phyloP scores from a whole-genome alignment of 2,329 filamentous ascomycete genomes.

The Nigrospora sphaerica region DNA sequence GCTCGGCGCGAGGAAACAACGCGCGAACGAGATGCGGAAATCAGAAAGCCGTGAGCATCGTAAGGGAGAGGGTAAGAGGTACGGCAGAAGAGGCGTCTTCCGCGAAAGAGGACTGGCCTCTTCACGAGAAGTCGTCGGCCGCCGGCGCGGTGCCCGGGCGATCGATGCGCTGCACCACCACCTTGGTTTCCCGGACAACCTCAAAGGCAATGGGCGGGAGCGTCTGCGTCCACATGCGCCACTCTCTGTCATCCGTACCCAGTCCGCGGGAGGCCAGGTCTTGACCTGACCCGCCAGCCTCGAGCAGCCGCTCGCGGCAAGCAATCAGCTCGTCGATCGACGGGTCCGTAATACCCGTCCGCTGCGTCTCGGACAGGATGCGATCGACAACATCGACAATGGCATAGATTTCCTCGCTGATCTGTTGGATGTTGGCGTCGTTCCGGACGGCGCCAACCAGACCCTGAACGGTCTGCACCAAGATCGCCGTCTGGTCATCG shows the following conservation, averaged over 20 bases:
- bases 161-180: constrained; percentile 48
- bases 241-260: constrained; percentile 45
- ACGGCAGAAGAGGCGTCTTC: neutral
- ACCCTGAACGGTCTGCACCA: constrained; percentile 77
- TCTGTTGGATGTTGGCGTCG: constrained; percentile 54
- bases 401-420: constrained; percentile 62
- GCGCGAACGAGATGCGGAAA: constrained; percentile 1
- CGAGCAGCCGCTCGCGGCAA: constrained; percentile 59
- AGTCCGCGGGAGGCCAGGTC: constrained; percentile 47
- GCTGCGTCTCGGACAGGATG: constrained; percentile 60
- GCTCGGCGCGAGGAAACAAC: neutral
- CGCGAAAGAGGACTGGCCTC: neutral
- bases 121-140: constrained; percentile 41
- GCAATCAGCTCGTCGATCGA: constrained; percentile 51
- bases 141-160: constrained; percentile 25
- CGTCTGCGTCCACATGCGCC: constrained; percentile 60
- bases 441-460: constrained; percentile 66
- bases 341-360: constrained; percentile 42
- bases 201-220: constrained; percentile 82
- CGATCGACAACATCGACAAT: constrained; percentile 66
- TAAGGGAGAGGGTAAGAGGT: neutral
- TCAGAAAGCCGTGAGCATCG: constrained; percentile 1
- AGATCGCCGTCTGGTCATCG: constrained; percentile 71
- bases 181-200: constrained; percentile 76
- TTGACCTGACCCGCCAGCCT: constrained; percentile 54